A percentile compares a stretch with the other conserved stretches of the same genome.
Evolutionary conservation across 2,329 filamentous ascomycete species (phyloP).

Genomic region (Neopestalotiopsis sp.): DNA sequence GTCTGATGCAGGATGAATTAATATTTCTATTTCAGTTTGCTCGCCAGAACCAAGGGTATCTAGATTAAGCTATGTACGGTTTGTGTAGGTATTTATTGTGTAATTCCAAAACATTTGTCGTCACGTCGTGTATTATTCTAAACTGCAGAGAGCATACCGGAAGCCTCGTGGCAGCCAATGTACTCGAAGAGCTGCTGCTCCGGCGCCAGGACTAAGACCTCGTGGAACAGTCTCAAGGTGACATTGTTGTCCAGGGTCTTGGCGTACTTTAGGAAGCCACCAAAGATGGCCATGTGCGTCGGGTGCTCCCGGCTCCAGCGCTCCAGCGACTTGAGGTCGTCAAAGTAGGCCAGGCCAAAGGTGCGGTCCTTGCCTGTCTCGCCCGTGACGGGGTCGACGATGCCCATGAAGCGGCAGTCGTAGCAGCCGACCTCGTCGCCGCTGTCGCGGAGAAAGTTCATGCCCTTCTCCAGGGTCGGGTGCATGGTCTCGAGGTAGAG

Average conservation of each 20-base stretch:
- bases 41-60: neutral
- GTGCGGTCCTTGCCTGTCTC: conserved; percentile 37
- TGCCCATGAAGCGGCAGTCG: conserved; percentile 48
- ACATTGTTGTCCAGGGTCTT: conserved; percentile 41
- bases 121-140: neutral
- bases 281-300: conserved; percentile 47
- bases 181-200: conserved; percentile 49
- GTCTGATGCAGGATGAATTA: neutral
- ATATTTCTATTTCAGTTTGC: neutral
- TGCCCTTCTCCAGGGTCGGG: conserved; percentile 46
- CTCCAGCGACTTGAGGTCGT: conserved; percentile 45
- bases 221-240: conserved; percentile 44
- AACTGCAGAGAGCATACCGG: conserved; percentile 33
- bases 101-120: neutral
- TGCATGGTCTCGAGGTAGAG: conserved; percentile 51
- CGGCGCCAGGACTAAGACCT: conserved; percentile 43
- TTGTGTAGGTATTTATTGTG: neutral
- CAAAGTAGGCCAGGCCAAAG: conserved; percentile 47
- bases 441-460: conserved; percentile 48
- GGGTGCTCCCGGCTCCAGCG: conserved; percentile 43
- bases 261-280: conserved; percentile 43
- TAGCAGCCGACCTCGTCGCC: conserved; percentile 49
- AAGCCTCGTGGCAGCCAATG: conserved; percentile 42
- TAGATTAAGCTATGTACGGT: neutral
- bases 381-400: conserved; percentile 35